Evolutionary conservation across 257 asterid genomes (phyloP).

Genomic region (Capsicum rhomboideum): DNA sequence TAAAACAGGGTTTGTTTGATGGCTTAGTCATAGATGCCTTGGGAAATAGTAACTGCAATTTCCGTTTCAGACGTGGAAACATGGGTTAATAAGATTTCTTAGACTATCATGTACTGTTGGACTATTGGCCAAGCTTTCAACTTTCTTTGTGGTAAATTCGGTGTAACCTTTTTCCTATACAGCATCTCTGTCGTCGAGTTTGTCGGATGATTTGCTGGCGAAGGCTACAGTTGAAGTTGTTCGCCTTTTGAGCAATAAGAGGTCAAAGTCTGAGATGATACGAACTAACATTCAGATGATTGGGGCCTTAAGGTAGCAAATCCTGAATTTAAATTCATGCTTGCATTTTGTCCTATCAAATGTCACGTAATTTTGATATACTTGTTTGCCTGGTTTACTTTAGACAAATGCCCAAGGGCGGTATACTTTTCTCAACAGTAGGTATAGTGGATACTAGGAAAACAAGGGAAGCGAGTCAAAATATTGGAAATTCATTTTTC

Average conservation of each 20-base stretch:
- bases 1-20: not conserved
- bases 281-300: constrained; percentile 98
- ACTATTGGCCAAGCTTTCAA: not conserved
- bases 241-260: constrained; percentile 50
- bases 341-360: not conserved
- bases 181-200: constrained; percentile 95
- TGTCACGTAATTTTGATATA: not conserved
- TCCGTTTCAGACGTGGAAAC: not conserved
- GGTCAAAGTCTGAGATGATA: constrained; percentile 67
- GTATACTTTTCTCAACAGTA: not conserved
- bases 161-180: constrained; percentile 16
- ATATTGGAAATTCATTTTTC: not conserved
- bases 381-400: not conserved
- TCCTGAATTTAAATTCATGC: not conserved
- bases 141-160: not conserved
- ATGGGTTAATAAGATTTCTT: not conserved
- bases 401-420: not conserved
- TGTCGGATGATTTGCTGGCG: constrained; percentile 94
- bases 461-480: not conserved
- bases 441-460: not conserved
- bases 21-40: not conserved
- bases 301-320: constrained; percentile 83
- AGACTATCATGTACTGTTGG: not conserved
- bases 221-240: constrained; percentile 86
- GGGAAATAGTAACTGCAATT: not conserved